A percentile compares a stretch with the other conserved stretches of the same genome.
Conservation (phyloP, 176 grass and related monocot genomes). For the Musa troglodytarum region DNA sequence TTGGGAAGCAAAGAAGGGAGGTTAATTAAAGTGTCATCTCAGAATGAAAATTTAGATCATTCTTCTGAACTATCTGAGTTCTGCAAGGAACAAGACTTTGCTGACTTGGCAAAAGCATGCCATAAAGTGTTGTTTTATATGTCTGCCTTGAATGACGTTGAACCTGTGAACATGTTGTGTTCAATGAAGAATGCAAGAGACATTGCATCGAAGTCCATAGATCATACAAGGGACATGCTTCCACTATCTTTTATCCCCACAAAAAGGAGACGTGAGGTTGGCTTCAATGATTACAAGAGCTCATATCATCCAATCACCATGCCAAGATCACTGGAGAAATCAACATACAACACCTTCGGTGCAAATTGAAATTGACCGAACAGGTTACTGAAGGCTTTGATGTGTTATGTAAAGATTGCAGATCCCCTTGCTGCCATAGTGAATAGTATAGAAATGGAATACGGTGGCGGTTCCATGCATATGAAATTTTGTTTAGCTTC, state of each 20-base stretch:
- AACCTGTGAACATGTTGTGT: conserved; percentile 7
- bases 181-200: conserved; percentile 46
- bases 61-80: conserved; percentile 6
- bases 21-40: background rate
- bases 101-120: conserved; percentile 34
- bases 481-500: background rate
- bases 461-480: background rate
- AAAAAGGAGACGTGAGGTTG: background rate
- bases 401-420: no score
- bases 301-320: no score
- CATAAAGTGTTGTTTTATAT: conserved; percentile 23
- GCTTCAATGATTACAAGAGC: no score
- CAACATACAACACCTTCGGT: background rate
- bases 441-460: background rate
- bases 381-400: no score
- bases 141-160: conserved; percentile 22
- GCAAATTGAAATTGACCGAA: background rate
- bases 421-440: no score
- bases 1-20: conserved; percentile 25
- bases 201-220: conserved; percentile 25
- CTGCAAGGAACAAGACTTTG: conserved; percentile 12
- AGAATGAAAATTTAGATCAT: conserved; percentile 10
- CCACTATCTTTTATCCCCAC: background rate
- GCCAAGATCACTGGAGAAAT: no score
- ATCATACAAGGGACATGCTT: background rate